Base-by-base conservation (phyloP, 2,329 filamentous ascomycete genomes). In the Stagonosporopsis vannaccii region DNA sequence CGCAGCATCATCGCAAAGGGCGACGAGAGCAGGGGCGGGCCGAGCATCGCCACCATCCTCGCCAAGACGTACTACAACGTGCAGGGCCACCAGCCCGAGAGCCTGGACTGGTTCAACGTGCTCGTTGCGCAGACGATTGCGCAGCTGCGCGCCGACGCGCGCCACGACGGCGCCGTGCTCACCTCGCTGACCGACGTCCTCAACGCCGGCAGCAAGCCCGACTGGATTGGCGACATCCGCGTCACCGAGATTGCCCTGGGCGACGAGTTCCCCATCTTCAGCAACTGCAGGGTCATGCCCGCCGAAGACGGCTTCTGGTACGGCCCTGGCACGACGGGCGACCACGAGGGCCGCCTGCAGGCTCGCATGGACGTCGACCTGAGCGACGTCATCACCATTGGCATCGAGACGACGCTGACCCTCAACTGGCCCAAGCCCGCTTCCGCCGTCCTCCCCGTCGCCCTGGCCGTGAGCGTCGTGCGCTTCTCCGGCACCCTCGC, bases 41-140 rank as follows among this genome's bases (percentile, higher is more conserved):
- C 96, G 17, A 96, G 93, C 4, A 96, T 96, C n/a, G 90, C 90
- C 46, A 96, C 92, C 9, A 97, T 99, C 59, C 84, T 99, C 23
- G 89, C 89, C 67, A 99, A 99, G 80, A 98, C 95, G 20, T 99
- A 97, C 77, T 99, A 99, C 80, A 97, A 96, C 72, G 91, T 95
- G 39, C 86, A 96, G 67, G 92, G 91, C 58, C 95, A 99, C 75
- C 95, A 98, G 76, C 95, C 95, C 1, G 95, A 99, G 77, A 96
- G 91, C 55, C 79, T 99, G 58, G 95, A 99, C 77, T 99, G 95
- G 95, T 98, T 99, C 83, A 99, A 99, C 73, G 95, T 99, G 23
- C 82, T 99, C 51, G 88, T 98, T 47, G 95, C 93, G 2, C 95
- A 99, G 78, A 97, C 95, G 0, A 96, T 99, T 63, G 94, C 95